Conservation (phyloP, 2,329 filamentous ascomycete species). For the Aspergillus puulaauensis region DNA sequence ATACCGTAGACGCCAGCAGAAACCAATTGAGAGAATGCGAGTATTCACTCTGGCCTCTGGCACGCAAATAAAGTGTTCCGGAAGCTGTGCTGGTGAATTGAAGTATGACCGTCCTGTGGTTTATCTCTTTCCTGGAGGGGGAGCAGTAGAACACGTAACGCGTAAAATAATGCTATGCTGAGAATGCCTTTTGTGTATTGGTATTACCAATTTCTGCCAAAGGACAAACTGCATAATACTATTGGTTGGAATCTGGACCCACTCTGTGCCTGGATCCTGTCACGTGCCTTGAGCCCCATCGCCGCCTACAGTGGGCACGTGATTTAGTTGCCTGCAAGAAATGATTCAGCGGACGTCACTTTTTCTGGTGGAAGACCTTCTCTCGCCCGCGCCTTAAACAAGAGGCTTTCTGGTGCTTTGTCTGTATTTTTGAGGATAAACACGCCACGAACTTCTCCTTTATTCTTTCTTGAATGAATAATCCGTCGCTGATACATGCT, state of each 20-base stretch:
- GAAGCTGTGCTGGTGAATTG: slow-evolving; percentile 10
- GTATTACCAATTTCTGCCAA: slow-evolving; percentile 22
- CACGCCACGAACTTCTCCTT: neutral
- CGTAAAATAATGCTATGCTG: slow-evolving; percentile 8
- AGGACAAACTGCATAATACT: slow-evolving; percentile 33
- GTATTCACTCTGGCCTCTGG: neutral
- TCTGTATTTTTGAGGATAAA: neutral
- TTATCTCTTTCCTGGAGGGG: neutral
- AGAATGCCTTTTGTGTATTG: slow-evolving; percentile 13
- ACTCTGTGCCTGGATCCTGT: slow-evolving; percentile 13
- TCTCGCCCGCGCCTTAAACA: neutral
- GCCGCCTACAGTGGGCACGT: slow-evolving; percentile 16
- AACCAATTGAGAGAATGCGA: neutral
- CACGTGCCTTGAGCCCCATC: slow-evolving; percentile 16
- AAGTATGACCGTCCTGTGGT: neutral
- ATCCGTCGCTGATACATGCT: slow-evolving; percentile 22
- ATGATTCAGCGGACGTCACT: slow-evolving; percentile 30
- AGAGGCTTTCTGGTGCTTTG: neutral
- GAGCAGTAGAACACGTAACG: slow-evolving; percentile 8
- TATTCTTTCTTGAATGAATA: neutral
- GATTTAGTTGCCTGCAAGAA: slow-evolving; percentile 17
- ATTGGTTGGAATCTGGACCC: slow-evolving; percentile 22
- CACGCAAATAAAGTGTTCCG: slow-evolving; percentile 16
- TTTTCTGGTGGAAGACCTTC: slow-evolving; percentile 20
- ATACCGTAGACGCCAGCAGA: slow-evolving; percentile 1